Conservation (phyloP, 2,329 filamentous ascomycete species). For the Hypoxylon sp. region DNA sequence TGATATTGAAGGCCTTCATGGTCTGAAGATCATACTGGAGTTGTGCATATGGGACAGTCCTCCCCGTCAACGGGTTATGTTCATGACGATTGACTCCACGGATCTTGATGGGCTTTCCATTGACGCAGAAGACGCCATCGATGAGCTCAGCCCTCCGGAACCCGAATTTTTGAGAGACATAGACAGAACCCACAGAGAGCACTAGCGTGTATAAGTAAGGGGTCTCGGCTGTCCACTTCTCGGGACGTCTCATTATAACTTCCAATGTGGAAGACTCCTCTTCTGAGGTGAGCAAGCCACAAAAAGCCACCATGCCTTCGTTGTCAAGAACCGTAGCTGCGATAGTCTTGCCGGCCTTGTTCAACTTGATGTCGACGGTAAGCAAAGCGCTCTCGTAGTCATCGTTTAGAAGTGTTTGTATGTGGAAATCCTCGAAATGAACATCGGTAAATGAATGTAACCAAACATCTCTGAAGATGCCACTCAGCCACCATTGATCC, state of each 20-base stretch:
- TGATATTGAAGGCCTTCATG: conserved; percentile 80
- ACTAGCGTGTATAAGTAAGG: conserved; percentile 72
- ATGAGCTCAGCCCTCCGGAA: conserved; percentile 75
- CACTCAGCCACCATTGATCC: conserved; percentile 78
- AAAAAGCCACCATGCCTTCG: conserved; percentile 51
- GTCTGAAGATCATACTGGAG: conserved; percentile 72
- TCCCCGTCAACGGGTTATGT: conserved; percentile 74
- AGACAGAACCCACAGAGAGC: conserved; percentile 57
- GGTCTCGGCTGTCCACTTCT: conserved; percentile 79
- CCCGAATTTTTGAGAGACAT: conserved; percentile 70
- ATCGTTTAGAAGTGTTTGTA: conserved; percentile 70
- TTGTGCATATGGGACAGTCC: conserved; percentile 73
- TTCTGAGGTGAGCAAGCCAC: conserved; percentile 47
- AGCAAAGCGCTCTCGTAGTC: conserved; percentile 69
- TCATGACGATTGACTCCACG: conserved; percentile 80
- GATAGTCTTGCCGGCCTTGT: conserved; percentile 52
- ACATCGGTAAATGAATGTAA: conserved; percentile 72
- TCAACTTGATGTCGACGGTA: conserved; percentile 61
- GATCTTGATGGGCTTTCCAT: conserved; percentile 75
- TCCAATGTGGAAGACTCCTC: conserved; percentile 60
- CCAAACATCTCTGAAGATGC: conserved; percentile 79
- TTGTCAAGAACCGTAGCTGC: conserved; percentile 57
- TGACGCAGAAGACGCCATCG: conserved; percentile 74
- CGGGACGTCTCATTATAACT: conserved; percentile 62
- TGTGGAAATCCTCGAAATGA: conserved; percentile 69